A percentile compares a stretch with the other conserved stretches of the same genome.
Conservation (phyloP, 2,329 filamentous ascomycete species). For the Didymella sp. region DNA sequence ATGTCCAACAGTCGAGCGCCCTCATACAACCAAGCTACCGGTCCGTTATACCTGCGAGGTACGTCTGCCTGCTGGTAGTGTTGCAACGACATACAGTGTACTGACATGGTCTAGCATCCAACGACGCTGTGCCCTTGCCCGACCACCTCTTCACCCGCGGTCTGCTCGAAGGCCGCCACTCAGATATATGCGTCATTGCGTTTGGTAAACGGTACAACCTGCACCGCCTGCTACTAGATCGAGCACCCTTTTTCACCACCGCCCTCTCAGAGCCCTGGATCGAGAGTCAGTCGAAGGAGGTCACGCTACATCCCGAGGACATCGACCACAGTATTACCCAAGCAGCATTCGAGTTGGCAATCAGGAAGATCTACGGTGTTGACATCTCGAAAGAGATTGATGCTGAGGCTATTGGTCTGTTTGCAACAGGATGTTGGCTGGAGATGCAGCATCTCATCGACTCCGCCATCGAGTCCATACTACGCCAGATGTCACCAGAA, state of each 20-base stretch:
- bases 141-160: constrained; percentile 62
- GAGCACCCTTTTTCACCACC: constrained; percentile 63
- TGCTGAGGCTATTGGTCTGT: constrained; percentile 60
- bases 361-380: constrained; percentile 62
- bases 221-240: constrained; percentile 62
- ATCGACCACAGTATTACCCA: constrained; percentile 62
- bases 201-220: constrained; percentile 61
- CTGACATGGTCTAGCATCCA: constrained; percentile 37
- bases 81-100: neutral
- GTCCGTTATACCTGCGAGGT: constrained; percentile 46
- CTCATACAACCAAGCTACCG: constrained; percentile 51
- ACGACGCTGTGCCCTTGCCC: constrained; percentile 54
- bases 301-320: constrained; percentile 61
- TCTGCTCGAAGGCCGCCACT: constrained; percentile 60
- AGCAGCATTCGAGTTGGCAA: constrained; percentile 60
- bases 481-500: constrained; percentile 61
- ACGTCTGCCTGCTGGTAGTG: constrained; percentile 13
- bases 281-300: constrained; percentile 60
- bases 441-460: constrained; percentile 65
- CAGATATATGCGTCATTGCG: constrained; percentile 61
- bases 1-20: constrained; percentile 50
- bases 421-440: constrained; percentile 64
- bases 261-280: constrained; percentile 64
- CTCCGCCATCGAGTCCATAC: constrained; percentile 60
- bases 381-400: constrained; percentile 59